Percentiles rank a stretch among this genome's conserved stretches.
phyloP scores from a whole-genome alignment of 1,284 basidiomycete species.

The Ceratobasidium sp. region DNA sequence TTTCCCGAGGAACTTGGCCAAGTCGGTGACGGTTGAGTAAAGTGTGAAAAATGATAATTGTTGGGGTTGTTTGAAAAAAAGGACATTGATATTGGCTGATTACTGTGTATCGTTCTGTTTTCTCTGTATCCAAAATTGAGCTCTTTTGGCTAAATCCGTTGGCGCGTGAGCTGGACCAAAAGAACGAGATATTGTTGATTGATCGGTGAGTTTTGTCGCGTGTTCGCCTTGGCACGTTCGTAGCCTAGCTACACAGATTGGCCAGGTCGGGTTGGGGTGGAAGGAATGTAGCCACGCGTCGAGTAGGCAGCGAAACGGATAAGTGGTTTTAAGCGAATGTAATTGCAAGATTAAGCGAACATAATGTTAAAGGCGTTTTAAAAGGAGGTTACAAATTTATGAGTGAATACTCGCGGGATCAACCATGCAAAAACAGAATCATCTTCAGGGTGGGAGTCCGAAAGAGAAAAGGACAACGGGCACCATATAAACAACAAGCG shows the following conservation, averaged over 20 bases:
- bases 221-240: conserved; percentile 2
- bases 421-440: conserved; percentile 24
- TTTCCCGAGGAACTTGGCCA: conserved; percentile 92
- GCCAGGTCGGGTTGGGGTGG: not conserved
- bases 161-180: not conserved
- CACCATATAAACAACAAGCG: conserved; percentile 1
- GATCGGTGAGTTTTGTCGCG: not conserved
- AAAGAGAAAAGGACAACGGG: not conserved
- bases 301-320: too few relatives aligned
- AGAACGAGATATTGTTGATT: not conserved
- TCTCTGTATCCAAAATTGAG: conserved; percentile 42
- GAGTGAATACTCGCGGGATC: conserved; percentile 1
- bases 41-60: not conserved
- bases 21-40: conserved; percentile 52
- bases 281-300: not conserved
- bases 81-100: conserved; percentile 30
- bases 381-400: conserved; percentile 6
- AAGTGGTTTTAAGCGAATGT: conserved; percentile 32
- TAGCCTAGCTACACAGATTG: too few relatives aligned
- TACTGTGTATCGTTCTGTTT: conserved; percentile 30
- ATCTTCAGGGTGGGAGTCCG: not conserved
- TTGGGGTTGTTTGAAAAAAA: too few relatives aligned
- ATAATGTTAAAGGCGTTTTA: conserved; percentile 18
- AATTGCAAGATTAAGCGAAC: conserved; percentile 28
- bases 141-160: conserved; percentile 29